These are phyloP conservation scores for Pyrenopolyporus hunteri DNA, from an alignment of 495 filamentous ascomycete species.

Conservation along the genomic window DNA sequence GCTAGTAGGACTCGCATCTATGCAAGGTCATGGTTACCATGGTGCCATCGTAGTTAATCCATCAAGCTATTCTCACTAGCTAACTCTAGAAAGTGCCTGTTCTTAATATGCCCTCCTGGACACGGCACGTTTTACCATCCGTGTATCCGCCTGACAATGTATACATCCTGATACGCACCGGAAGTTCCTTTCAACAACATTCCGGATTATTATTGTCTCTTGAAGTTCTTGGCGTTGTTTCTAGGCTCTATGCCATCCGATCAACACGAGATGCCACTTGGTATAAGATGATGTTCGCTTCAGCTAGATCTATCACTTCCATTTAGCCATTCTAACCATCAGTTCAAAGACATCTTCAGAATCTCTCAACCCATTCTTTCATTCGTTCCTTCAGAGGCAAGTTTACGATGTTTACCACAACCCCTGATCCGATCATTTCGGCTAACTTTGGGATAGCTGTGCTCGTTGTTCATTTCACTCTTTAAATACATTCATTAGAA, in stretches of 20 bases:
- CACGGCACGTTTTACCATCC: conserved; percentile 50
- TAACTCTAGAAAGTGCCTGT: conserved; percentile 33
- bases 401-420: conserved; percentile 12
- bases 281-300: conserved; percentile 46
- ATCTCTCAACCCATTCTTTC: conserved; percentile 44
- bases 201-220: conserved; percentile 48
- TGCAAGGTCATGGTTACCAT: conserved; percentile 10
- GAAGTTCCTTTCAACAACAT: conserved; percentile 48
- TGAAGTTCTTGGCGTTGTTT: conserved; percentile 50
- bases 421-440: not conserved
- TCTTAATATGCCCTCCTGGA: conserved; percentile 28
- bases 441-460: conserved; percentile 50
- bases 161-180: conserved; percentile 55
- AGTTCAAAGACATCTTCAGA: conserved; percentile 44
- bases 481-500: conserved; percentile 50
- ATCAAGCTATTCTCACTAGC: conserved; percentile 33
- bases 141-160: conserved; percentile 43
- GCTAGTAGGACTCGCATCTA: conserved; percentile 7
- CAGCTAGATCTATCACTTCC: conserved; percentile 34
- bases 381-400: conserved; percentile 59
- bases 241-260: conserved; percentile 46
- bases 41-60: not conserved
- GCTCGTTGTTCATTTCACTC: conserved; percentile 58
- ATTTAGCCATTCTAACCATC: conserved; percentile 50
- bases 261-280: conserved; percentile 31